phyloP scores from a whole-genome alignment of 169 alveolate genomes.

The Prorocentrum cordatum region DNA sequence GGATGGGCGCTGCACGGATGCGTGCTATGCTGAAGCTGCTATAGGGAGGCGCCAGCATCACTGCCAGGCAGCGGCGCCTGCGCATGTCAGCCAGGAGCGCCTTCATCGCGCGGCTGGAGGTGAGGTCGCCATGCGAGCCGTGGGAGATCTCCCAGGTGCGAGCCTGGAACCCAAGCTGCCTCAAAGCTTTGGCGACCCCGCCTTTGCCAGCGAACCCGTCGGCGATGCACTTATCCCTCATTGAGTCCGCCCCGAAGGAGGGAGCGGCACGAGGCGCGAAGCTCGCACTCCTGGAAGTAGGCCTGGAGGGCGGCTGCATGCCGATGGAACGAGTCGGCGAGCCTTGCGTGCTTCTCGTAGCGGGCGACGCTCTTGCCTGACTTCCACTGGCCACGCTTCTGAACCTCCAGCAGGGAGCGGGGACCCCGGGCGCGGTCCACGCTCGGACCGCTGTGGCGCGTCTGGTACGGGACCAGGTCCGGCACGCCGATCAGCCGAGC shows the following conservation, averaged over 20 bases:
- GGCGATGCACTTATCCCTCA: background rate
- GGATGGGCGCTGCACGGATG: background rate
- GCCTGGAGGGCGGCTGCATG: background rate
- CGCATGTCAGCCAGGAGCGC: too few species aligned
- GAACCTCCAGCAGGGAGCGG: background rate
- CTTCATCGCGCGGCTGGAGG: too few species aligned
- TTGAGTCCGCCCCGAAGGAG: background rate
- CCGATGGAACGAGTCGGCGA: background rate
- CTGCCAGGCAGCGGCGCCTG: too few species aligned
- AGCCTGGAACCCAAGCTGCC: background rate
- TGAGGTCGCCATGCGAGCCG: background rate
- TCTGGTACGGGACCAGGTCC: conserved; percentile 9
- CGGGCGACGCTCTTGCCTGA: background rate
- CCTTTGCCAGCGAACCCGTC: background rate
- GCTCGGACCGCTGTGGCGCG: conserved; percentile 13
- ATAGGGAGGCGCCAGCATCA: too few species aligned
- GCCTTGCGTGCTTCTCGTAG: conserved; percentile 19
- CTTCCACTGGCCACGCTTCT: background rate
- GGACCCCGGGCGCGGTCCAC: background rate
- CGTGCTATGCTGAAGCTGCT: too few species aligned
- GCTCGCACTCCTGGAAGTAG: background rate
- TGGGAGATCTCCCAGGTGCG: background rate
- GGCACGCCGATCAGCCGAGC: background rate
- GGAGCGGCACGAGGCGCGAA: background rate
- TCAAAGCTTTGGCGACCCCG: background rate